Conservation (phyloP, 2,329 filamentous ascomycete species). For the Cadophora luteo-olivacea region DNA sequence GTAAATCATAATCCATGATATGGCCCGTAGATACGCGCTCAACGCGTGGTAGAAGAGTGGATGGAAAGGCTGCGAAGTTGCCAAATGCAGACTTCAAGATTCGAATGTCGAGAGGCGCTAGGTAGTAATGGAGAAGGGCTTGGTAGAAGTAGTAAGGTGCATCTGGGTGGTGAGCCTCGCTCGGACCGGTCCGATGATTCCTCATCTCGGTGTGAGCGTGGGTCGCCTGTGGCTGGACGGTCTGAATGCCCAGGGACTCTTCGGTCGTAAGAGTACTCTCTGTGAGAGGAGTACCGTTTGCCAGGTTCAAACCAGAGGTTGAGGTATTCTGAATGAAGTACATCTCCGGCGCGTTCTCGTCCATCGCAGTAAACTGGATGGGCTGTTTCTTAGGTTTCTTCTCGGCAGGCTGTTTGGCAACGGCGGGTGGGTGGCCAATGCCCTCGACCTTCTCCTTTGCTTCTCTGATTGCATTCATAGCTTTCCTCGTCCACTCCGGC, state of each 20-base stretch:
- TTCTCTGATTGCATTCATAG: conserved; percentile 74
- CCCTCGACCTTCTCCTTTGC: conserved; percentile 77
- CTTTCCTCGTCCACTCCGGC: conserved; percentile 89
- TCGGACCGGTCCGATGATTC: conserved; percentile 22
- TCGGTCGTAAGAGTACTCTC: not conserved
- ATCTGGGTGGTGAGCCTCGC: conserved; percentile 40
- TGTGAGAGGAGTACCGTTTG: conserved; percentile 29
- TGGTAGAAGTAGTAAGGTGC: conserved; percentile 74
- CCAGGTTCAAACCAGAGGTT: conserved; percentile 51
- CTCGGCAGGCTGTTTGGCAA: conserved; percentile 56
- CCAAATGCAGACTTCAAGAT: conserved; percentile 76
- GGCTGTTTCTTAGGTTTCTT: conserved; percentile 54
- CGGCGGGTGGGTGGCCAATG: conserved; percentile 68
- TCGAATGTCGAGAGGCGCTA: conserved; percentile 75
- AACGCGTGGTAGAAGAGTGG: conserved; percentile 72
- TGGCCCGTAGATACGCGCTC: conserved; percentile 76
- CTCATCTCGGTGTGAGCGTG: conserved; percentile 15
- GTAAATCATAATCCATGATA: conserved; percentile 73
- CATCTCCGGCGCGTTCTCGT: conserved; percentile 56
- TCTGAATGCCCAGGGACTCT: not conserved
- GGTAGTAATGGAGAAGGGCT: conserved; percentile 73
- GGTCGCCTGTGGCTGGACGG: conserved; percentile 12
- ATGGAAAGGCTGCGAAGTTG: conserved; percentile 69
- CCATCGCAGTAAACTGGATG: conserved; percentile 54
- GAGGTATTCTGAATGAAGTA: conserved; percentile 55